phyloP scores from a whole-genome alignment of 495 filamentous ascomycete genomes.

The Neurospora discreta region DNA sequence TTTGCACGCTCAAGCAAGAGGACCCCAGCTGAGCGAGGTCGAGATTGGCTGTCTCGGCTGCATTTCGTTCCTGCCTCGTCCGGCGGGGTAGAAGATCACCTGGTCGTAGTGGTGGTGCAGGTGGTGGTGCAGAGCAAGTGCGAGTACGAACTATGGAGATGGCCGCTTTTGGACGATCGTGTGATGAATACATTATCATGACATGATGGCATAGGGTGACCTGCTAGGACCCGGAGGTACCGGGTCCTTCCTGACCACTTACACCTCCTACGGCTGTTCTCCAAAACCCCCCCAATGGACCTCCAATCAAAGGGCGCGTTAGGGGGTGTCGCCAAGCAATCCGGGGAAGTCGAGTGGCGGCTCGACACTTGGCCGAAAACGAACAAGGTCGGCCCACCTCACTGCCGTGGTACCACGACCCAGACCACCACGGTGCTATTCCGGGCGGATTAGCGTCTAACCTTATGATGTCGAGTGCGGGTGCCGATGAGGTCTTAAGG shows the following conservation, averaged over 20 bases:
- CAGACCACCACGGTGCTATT: not conserved
- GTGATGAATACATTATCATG: conserved; percentile 29
- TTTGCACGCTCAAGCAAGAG: not conserved
- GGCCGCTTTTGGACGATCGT: conserved; percentile 15
- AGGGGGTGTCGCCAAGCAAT: not conserved
- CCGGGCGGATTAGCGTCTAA: not conserved
- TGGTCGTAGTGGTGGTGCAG: not conserved
- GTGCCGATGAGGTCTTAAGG: not conserved
- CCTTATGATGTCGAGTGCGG: not conserved
- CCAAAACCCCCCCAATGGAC: not conserved
- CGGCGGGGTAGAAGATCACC: conserved; percentile 26
- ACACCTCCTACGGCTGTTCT: not conserved
- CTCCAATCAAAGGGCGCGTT: not conserved
- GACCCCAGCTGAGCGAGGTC: conserved; percentile 5
- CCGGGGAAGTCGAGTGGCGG: not conserved
- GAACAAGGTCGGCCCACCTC: not conserved
- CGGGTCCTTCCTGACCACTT: not conserved
- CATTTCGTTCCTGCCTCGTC: conserved; percentile 18
- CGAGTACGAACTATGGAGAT: not conserved
- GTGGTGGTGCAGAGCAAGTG: not conserved
- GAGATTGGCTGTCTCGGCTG: conserved; percentile 5
- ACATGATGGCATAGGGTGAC: conserved; percentile 13
- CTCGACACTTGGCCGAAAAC: not conserved
- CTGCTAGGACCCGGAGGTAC: not conserved
- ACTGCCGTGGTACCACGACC: not conserved